phyloP scores from a whole-genome alignment of 768 basidiomycete genomes.

The Gymnopilus dilepis region DNA sequence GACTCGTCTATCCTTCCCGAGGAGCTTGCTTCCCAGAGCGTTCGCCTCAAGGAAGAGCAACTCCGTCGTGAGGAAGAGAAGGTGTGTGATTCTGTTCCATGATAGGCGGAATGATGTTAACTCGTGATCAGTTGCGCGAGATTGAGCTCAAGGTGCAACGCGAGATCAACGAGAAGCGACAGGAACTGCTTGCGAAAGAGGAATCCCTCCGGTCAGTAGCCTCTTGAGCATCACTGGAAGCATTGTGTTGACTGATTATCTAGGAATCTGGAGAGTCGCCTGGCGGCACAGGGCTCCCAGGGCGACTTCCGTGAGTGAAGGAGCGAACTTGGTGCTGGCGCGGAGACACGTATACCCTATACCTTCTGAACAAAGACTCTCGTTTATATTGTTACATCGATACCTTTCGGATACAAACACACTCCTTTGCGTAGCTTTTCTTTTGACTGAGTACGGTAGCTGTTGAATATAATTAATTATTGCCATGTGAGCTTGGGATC shows the following conservation, averaged over 20 bases:
- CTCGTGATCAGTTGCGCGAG: conserved; percentile 76
- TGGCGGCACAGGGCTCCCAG: conserved; percentile 88
- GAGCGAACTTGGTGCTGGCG: conserved; percentile 2
- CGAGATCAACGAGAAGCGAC: conserved; percentile 97
- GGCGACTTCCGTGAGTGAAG: conserved; percentile 74
- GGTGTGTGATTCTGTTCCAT: conserved; percentile 42
- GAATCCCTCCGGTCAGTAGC: conserved; percentile 80
- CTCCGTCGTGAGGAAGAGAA: conserved; percentile 97
- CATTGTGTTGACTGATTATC: conserved; percentile 14
- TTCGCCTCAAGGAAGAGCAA: conserved; percentile 98
- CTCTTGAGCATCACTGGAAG: neutral
- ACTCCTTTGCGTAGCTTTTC: conserved; percentile 35
- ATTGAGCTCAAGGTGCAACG: conserved; percentile 98
- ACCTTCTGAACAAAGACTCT: conserved; percentile 28
- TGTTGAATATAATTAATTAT: conserved; percentile 8
- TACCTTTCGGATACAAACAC: conserved; percentile 37
- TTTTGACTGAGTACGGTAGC: conserved; percentile 19
- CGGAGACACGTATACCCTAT: conserved; percentile 29
- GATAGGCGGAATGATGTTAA: conserved; percentile 13
- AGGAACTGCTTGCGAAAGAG: conserved; percentile 95
- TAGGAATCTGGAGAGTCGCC: conserved; percentile 88
- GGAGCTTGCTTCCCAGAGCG: conserved; percentile 95
- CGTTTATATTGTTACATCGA: conserved; percentile 20
- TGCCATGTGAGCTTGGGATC: neutral
- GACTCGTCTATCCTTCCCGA: conserved; percentile 94